A percentile compares a stretch with the other conserved stretches of the same genome.
These are phyloP conservation scores for Blastobotrys mokoenaii DNA, from an alignment of 805 yeast species.

Conservation along the genomic window DNA sequence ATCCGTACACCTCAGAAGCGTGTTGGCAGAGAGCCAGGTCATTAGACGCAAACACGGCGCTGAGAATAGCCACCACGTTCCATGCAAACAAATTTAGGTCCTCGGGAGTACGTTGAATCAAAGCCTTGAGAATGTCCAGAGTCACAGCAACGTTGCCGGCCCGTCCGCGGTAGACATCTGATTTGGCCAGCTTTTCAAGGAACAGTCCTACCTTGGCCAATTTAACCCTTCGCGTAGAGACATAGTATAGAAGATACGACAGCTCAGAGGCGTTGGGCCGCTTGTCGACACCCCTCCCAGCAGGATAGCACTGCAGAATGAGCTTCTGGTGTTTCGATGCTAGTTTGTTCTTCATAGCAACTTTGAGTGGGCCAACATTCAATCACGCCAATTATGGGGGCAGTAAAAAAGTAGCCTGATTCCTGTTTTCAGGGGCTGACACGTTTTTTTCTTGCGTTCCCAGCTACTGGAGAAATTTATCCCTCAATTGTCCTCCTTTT, in stretches of 20 bases:
- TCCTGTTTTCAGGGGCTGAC: too few relatives aligned
- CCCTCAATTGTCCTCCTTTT: too few relatives aligned
- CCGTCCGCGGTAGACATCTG: constrained; percentile 53
- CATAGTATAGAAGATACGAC: constrained; percentile 80
- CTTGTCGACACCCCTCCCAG: constrained; percentile 79
- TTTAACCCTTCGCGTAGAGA: constrained; percentile 81
- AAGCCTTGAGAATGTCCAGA: constrained; percentile 54
- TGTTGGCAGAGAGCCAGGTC: constrained; percentile 55
- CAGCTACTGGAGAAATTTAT: too few relatives aligned
- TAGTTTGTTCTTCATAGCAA: constrained; percentile 6
- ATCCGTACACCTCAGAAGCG: constrained; percentile 21
- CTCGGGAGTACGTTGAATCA: constrained; percentile 69
- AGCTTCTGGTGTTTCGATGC: constrained; percentile 67
- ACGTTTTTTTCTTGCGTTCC: too few relatives aligned
- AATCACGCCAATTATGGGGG: too few relatives aligned
- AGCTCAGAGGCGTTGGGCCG: constrained; percentile 89
- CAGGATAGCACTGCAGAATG: constrained; percentile 86
- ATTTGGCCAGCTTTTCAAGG: constrained; percentile 49
- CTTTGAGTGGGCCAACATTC: too few relatives aligned
- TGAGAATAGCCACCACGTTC: constrained; percentile 54
- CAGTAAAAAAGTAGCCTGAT: too few relatives aligned
- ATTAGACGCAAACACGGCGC: constrained; percentile 39
- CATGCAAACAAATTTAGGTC: constrained; percentile 77
- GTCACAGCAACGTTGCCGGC: constrained; percentile 83
- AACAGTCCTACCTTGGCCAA: constrained; percentile 77